Evolutionary conservation across 306 rosid species (phyloP), one percentile per base, ranked within the genome.

Genomic region (Begonia masoniana): DNA sequence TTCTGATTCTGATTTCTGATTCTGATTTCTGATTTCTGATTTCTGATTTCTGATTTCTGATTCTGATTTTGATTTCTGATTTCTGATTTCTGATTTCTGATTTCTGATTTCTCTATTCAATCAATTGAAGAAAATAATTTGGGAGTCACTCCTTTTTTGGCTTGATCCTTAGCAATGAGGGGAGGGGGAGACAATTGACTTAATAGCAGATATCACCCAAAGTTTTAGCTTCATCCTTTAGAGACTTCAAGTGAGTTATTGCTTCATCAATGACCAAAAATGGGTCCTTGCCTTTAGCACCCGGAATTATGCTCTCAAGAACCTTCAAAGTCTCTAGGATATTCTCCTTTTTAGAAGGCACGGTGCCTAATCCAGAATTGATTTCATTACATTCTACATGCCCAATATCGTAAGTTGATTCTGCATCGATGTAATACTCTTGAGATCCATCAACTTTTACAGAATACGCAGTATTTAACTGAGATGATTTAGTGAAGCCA

Each of bases 221-320:
- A 55, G 73, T 54, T 54, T 59, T 66, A 51, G 79, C 82, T 68
- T 74, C 54, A 50, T 68, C 71, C 76, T 76, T 76, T 60, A 82
- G 56, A 54, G 76, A 71, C 56, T 68, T 76, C 76, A 87, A 71
- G 89, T 87, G 78, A 51, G 78, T 78, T 52, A 87, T 80, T 47
- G 84, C 77, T 66, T 70, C 82, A 66, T 87, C 96, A 19, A 87
- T 76, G 63, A 87, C 74, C 60, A 73, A 45, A 58, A 76, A 58
- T 10, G 96, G 84, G 41, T 83, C 79, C 70, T 76, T 83, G 43
- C 96, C 96, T 68, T 87, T 79, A 24, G 79, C 79, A 54, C 84
- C 89, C 13, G 96, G 96, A 70, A 81, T 71, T 42, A 87, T 50
- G 60, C 75, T 68, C 82, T 80, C 79, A n/a, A 87, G 81, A 68